Percentiles rank a stretch among this genome's conserved stretches.
Evolutionary conservation across 352 stramenopile genomes (phyloP).

Genomic region (Phytophthora niederhauseri): DNA sequence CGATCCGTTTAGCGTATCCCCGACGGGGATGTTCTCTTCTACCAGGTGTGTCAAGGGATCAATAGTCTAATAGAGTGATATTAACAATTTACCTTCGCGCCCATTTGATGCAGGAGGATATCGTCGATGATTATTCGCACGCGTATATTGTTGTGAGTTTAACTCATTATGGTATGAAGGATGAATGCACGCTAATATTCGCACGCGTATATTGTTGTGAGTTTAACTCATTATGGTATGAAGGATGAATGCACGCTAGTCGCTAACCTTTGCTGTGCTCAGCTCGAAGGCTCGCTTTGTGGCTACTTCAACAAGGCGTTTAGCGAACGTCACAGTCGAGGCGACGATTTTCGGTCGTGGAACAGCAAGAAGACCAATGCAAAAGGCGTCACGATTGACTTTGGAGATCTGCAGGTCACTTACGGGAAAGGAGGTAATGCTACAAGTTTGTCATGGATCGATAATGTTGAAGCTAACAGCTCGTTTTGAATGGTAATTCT

Average conservation of each 20-base stretch:
- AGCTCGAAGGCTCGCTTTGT: conserved; percentile 76
- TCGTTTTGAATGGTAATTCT: neutral
- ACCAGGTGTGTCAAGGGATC: conserved; percentile 39
- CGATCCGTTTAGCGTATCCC: conserved; percentile 38
- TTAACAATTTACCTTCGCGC: neutral
- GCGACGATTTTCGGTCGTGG: conserved; percentile 53
- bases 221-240: conserved; percentile 2
- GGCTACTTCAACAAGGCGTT: conserved; percentile 75
- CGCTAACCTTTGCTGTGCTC: neutral
- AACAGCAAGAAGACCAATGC: conserved; percentile 52
- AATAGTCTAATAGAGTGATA: neutral
- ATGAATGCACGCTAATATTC: no score
- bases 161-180: neutral
- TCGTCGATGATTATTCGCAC: conserved; percentile 39
- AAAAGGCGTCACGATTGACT: conserved; percentile 61
- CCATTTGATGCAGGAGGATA: conserved; percentile 47
- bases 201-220: conserved; percentile 53
- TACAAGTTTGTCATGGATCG: no score
- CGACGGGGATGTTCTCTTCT: conserved; percentile 75
- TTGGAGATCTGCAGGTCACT: conserved; percentile 67
- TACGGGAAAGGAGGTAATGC: conserved; percentile 51
- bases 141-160: conserved; percentile 54
- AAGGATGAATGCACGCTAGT: neutral
- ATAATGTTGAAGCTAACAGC: neutral
- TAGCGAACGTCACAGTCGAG: conserved; percentile 40